Percentiles rank a stretch among this genome's conserved stretches.
phyloP scores from a whole-genome alignment of 208 protist species.

The Leptomonas pyrrhocoris region DNA sequence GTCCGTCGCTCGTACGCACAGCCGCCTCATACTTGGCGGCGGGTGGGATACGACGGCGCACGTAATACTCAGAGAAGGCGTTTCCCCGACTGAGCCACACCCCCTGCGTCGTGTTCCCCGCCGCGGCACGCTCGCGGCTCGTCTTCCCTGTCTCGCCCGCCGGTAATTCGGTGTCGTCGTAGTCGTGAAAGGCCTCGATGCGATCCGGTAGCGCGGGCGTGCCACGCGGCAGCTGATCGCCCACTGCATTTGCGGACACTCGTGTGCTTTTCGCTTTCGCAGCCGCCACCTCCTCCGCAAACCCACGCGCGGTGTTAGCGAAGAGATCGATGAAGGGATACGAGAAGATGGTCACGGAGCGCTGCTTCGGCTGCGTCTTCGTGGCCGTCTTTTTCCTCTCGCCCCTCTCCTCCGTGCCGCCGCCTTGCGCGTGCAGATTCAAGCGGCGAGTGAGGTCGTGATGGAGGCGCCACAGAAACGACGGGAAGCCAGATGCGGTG shows the following conservation, averaged over 20 bases:
- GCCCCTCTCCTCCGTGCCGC: too few species aligned
- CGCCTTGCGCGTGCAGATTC: too few species aligned
- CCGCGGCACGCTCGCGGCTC: too few species aligned
- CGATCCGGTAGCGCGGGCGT: neutral
- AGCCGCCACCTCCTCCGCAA: slow-evolving; percentile 3
- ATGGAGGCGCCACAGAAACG: too few species aligned
- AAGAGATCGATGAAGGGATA: neutral
- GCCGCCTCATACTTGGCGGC: neutral
- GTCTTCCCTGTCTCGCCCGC: too few species aligned
- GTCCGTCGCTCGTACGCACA: neutral
- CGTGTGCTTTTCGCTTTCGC: neutral
- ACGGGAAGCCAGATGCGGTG: too few species aligned
- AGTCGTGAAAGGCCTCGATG: neutral
- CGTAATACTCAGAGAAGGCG: slow-evolving; percentile 14
- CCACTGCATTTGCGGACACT: too few species aligned
- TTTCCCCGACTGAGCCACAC: neutral
- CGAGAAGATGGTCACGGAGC: neutral
- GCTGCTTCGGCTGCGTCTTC: neutral
- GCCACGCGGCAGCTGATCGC: neutral
- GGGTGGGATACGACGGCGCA: neutral
- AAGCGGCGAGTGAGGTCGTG: too few species aligned
- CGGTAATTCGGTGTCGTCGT: too few species aligned
- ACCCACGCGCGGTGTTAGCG: slow-evolving; percentile 17
- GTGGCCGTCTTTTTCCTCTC: neutral
- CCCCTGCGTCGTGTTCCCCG: too few species aligned